phyloP scores from a whole-genome alignment of 768 basidiomycete species.

The Auricularia heimuer region DNA sequence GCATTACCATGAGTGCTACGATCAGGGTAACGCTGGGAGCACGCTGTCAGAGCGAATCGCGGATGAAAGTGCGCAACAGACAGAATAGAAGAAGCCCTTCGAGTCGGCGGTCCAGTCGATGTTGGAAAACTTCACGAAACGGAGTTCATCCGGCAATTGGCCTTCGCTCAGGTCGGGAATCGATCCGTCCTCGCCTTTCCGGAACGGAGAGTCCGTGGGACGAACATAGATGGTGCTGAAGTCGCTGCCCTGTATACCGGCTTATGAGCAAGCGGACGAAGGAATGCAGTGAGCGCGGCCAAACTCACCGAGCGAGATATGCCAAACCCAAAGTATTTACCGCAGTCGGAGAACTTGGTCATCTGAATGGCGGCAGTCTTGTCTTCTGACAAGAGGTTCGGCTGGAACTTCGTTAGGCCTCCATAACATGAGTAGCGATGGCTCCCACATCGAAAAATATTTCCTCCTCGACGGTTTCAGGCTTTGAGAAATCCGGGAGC shows the following conservation, averaged over 20 bases:
- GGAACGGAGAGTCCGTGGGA: constrained; percentile 48
- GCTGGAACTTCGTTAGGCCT: constrained; percentile 25
- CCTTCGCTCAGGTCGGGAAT: constrained; percentile 33
- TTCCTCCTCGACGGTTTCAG: constrained; percentile 38
- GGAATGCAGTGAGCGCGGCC: constrained; percentile 5
- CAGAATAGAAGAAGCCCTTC: constrained; percentile 70
- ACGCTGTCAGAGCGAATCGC: background rate
- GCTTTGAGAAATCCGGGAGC: constrained; percentile 44
- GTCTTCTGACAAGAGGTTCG: constrained; percentile 62
- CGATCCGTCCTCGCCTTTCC: constrained; percentile 25
- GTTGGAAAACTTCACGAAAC: constrained; percentile 67
- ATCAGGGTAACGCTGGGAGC: constrained; percentile 44
- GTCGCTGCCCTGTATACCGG: constrained; percentile 51
- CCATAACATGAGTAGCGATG: background rate
- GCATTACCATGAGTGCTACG: constrained; percentile 35
- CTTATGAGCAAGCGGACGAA: constrained; percentile 1
- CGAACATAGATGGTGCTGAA: constrained; percentile 62
- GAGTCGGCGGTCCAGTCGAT: constrained; percentile 70
- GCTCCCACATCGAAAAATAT: constrained; percentile 66
- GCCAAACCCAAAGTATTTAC: constrained; percentile 69
- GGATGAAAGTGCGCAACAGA: constrained; percentile 2
- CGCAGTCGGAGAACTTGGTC: constrained; percentile 53
- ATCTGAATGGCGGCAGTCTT: constrained; percentile 57
- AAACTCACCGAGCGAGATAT: constrained; percentile 55
- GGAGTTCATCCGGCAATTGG: constrained; percentile 54